Base-by-base conservation (phyloP, 139 green algal genomes). In the Zygnema cylindricum region DNA sequence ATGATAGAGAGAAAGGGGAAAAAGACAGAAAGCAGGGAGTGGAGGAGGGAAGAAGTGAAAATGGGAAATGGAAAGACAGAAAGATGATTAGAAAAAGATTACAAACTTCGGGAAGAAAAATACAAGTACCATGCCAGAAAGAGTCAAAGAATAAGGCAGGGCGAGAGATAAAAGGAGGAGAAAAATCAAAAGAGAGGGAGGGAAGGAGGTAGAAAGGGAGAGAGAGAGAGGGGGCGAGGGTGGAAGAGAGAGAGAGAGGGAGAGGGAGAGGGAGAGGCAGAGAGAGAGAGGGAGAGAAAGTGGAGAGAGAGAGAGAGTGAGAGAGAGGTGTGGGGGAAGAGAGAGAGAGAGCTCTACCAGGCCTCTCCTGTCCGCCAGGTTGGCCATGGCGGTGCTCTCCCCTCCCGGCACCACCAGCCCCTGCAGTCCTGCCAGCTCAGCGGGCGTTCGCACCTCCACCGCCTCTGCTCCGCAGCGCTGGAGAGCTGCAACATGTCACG, bases 351-450 rank as follows among this genome's bases (percentile, higher is more conserved):
- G n/a, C 36, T 71, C 35, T 21, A 86, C 41, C 82, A 93, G 73
- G 1, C 88, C 90, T 22, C 57, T 81, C 22, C 75, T 55, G 38
- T 81, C 30, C 16, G 77, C 82, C 1, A 93, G 55, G 39, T 93
- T 85, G 32, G 90, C 90, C 90, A 93, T 93, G 73, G 75, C 81
- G 39, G 90, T 93, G 77, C 77, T 92, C 90, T 93, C 90, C 2
- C 90, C 90, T 7, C 90, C 90, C 1, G 89, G 90, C 36, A 93
- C 92, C 42, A 93, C 85, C 1, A 93, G 81, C 55, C 42, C 88
- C 3, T 79, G 39, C 23, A 87, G 54, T 0, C 69, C 38, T 41
- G 55, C 36, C 33, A 93, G 88, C 69, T 93, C 38, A 1, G 43
- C 43, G 1, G 90, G 39, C 77, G 25, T 55, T 54, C 90, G 90